Evolutionary conservation across 2,329 filamentous ascomycete genomes (phyloP).

Genomic region (Byssochlamys sp.): DNA sequence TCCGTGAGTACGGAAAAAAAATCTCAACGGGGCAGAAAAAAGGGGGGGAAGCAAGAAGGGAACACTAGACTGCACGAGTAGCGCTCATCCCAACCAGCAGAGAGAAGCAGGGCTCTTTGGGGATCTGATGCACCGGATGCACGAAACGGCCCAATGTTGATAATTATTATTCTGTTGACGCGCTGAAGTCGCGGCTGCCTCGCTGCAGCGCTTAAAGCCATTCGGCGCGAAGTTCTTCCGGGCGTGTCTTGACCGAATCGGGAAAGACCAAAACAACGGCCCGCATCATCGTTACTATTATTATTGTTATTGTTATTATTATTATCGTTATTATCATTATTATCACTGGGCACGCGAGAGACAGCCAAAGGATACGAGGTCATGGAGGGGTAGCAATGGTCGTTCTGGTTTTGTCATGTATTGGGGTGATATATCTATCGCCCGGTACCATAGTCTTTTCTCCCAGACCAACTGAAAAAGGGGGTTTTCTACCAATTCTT

Average conservation of each 20-base stretch:
- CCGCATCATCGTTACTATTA: neutral
- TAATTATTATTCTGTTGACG: slow-evolving; percentile 5
- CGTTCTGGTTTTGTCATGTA: no score
- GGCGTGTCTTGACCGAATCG: slow-evolving; percentile 11
- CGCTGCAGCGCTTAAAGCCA: slow-evolving; percentile 8
- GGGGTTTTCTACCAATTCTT: no score
- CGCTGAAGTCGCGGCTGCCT: slow-evolving; percentile 8
- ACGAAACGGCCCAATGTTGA: neutral
- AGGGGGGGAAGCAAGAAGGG: neutral
- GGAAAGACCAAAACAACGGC: slow-evolving; percentile 26
- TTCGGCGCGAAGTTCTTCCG: slow-evolving; percentile 20
- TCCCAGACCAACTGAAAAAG: no score
- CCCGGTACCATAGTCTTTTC: no score
- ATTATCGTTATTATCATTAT: neutral
- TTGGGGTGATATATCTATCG: no score
- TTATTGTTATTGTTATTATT: no score
- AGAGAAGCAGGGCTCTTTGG: neutral
- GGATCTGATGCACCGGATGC: neutral
- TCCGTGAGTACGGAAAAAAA: neutral
- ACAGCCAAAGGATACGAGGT: no score
- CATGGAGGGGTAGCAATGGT: no score
- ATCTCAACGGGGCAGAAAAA: slow-evolving; percentile 2
- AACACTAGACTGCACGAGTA: neutral
- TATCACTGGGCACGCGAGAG: no score
- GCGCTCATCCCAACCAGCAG: neutral